Conservation (phyloP, 176 grass and related monocot genomes). For the Musa schizocarpa region DNA sequence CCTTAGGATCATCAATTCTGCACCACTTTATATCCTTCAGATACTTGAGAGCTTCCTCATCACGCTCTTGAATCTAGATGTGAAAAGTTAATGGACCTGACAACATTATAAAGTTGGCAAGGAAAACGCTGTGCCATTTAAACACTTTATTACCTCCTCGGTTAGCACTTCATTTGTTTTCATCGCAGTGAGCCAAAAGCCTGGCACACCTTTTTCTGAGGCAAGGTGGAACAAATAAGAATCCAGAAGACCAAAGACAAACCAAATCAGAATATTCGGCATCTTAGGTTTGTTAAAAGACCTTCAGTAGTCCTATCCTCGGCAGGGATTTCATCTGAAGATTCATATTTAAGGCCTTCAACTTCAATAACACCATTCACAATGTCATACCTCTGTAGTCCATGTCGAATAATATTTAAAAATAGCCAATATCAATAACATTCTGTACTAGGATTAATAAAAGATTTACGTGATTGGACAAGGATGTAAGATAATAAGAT, state of each 20-base stretch:
- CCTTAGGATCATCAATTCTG: slow-evolving; percentile 22
- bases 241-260: background rate
- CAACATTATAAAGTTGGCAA: background rate
- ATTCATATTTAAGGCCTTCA: slow-evolving; percentile 10
- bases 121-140: background rate
- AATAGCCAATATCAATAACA: background rate
- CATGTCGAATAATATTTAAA: background rate
- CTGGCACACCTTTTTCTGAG: slow-evolving; percentile 19
- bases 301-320: slow-evolving; percentile 5
- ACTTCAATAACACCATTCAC: slow-evolving; percentile 20
- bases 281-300: background rate
- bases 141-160: slow-evolving; percentile 4
- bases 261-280: background rate
- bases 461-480: background rate
- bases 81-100: background rate
- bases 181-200: slow-evolving; percentile 20
- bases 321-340: background rate
- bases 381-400: slow-evolving; percentile 8
- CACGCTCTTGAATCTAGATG: slow-evolving; percentile 12
- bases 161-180: slow-evolving; percentile 19
- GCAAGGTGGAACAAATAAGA: background rate
- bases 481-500: background rate
- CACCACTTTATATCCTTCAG: slow-evolving; percentile 20
- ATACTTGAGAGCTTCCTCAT: slow-evolving; percentile 20
- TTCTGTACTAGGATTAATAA: too few relatives aligned